A percentile compares a stretch with the other conserved stretches of the same genome.
These are phyloP conservation scores for Talaromyces sp. DNA, from an alignment of 2,329 filamentous ascomycete species.

Conservation along the genomic window DNA sequence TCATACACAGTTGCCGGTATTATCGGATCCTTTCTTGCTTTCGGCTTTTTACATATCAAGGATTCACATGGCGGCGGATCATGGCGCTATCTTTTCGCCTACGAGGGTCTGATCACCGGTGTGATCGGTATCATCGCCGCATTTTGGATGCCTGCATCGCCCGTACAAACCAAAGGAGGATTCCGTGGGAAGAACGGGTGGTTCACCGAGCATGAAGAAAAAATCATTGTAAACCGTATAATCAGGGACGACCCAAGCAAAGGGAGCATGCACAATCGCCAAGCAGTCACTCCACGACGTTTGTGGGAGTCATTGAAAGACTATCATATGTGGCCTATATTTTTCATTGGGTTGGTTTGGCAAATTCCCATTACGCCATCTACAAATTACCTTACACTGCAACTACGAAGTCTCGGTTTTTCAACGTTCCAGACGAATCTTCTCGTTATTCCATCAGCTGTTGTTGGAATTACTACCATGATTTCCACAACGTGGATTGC, in stretches of 20 bases:
- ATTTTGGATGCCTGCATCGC: slow-evolving; percentile 39
- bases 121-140: slow-evolving; percentile 26
- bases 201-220: slow-evolving; percentile 49
- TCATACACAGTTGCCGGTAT: background rate
- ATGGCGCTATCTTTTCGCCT: slow-evolving; percentile 13
- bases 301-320: slow-evolving; percentile 50
- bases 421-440: slow-evolving; percentile 59
- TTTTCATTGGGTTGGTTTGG: slow-evolving; percentile 41
- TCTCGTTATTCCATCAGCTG: slow-evolving; percentile 48
- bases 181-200: slow-evolving; percentile 42
- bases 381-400: slow-evolving; percentile 38
- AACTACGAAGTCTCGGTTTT: slow-evolving; percentile 54
- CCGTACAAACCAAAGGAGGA: slow-evolving; percentile 37
- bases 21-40: slow-evolving; percentile 6
- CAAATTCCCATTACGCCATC: slow-evolving; percentile 37
- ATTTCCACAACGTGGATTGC: slow-evolving; percentile 53
- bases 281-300: slow-evolving; percentile 46
- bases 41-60: slow-evolving; percentile 10
- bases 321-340: slow-evolving; percentile 48
- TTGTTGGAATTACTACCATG: slow-evolving; percentile 56
- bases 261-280: slow-evolving; percentile 51
- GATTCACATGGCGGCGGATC: background rate
- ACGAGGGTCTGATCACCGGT: slow-evolving; percentile 5
- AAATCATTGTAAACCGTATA: slow-evolving; percentile 63
- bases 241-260: slow-evolving; percentile 53